Conservation (phyloP, 345 rosid genomes). For the Linum lewisii region DNA sequence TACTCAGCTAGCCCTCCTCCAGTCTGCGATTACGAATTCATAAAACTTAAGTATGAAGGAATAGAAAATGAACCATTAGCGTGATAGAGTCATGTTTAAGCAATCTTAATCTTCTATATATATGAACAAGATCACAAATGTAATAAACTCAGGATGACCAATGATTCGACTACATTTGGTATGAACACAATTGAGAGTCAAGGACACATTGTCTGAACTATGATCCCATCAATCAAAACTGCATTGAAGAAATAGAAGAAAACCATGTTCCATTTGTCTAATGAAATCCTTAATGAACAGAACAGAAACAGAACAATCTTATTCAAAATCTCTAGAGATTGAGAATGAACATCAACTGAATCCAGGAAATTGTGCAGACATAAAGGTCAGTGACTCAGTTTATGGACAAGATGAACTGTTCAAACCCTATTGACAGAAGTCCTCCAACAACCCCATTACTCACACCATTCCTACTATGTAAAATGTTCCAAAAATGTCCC, state of each 20-base stretch:
- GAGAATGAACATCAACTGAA: too few species aligned
- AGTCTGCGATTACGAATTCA: background rate
- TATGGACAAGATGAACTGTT: background rate
- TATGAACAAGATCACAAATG: background rate
- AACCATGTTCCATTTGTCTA: too few species aligned
- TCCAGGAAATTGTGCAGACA: too few species aligned
- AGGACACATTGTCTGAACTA: too few species aligned
- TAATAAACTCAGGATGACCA: background rate
- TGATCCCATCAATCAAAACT: too few species aligned
- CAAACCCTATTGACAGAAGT: background rate
- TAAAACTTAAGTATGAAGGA: background rate
- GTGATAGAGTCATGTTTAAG: background rate
- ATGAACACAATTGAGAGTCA: background rate
- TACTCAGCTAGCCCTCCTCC: conserved; percentile 6
- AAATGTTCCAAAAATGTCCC: background rate
- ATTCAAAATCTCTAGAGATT: too few species aligned
- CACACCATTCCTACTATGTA: background rate
- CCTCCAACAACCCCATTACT: background rate
- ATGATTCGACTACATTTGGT: background rate
- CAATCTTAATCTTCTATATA: background rate
- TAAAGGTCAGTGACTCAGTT: too few species aligned
- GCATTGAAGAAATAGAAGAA: too few species aligned
- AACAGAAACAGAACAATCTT: too few species aligned
- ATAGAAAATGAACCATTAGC: background rate
- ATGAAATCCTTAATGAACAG: too few species aligned